Evolutionary conservation across 2,329 filamentous ascomycete genomes (phyloP), one percentile per base, ranked within the genome.

Genomic region (Fusarium abutilonis): DNA sequence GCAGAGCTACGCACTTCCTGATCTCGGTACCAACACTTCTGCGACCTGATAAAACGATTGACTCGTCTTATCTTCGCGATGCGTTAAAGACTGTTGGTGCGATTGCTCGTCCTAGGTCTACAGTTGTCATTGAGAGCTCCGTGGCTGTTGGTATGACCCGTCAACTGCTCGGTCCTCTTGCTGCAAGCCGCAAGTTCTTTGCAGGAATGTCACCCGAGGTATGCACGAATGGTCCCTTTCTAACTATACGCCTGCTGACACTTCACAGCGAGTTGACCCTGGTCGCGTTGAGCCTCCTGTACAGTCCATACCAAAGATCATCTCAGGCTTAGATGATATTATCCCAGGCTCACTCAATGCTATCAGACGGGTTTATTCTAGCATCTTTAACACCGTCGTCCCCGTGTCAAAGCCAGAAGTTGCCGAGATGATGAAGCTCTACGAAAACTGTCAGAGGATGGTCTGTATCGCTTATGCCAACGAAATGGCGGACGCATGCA

Each of bases 401-500:
- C 74, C 78, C 0, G 81, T 84, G 38, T 80, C 79, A 19, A 73
- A 70, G 38, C 81, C 82, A 3, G 82, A 85, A 64, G 80, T 83
- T 2, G 82, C 83, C 2, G 82, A 84, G 69, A 83, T 84, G 80
- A 81, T 77, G 55, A 85, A 85, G 66, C 71, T 84, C 6, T 85
- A 83, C 66, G 82, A 84, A 60, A 85, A 85, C 66, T 85, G 82
- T 68, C 80, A 84, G 66, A 75, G 82, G 4, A 84, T 83, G 78
- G 71, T 84, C n/a, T 76, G 76, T 58, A 82, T 83, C 36, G 81
- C 82, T 1, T 85, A 80, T 58, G 80, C 77, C 52, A 84, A 84
- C 61, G 82, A 84, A 60, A 83, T 84, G 79, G 80, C 81, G 3
- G 80, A 83, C 55, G 81, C 82, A 3, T 83, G 81, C 57, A 45